Base-by-base conservation (phyloP, 1,139 yeast species). In the Casaregolazyma lundiana region DNA sequence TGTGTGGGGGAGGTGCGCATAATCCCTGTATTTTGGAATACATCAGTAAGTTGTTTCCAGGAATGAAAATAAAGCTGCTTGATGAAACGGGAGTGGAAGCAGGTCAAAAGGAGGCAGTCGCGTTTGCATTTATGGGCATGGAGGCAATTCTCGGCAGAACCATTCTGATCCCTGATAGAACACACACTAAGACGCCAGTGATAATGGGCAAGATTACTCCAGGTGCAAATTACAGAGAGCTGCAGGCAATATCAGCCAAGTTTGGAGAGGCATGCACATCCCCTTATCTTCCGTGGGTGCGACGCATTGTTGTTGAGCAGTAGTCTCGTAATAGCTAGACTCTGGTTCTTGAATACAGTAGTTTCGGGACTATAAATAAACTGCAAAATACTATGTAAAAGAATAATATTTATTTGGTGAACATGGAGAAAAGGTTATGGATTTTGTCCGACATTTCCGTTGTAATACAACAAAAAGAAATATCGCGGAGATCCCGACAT, bases 51-150 rank as follows among this genome's bases (percentile, higher is more conserved):
- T 32, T 41, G 6, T 52, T 53, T 38, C 55, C 56, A 11, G 41
- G 45, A 9, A 38, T 48, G 49, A 46, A 50, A 35, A 47, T 52
- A 22, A 22, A 41, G 16, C 45, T 46, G 40, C 47, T 52, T 13
- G 50, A 49, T 11, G 35, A 43, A 3, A 43, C 52, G 16, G 54
- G 54, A n/a, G 43, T 52, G 13, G 48, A 44, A 8, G 53, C 47
- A 9, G 51, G 52, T 7, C 54, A 54, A 6, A 52, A 52, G 36
- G 55, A 52, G 37, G 54, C 55, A 1, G 51, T 52, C 17, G 51
- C 55, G 11, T 52, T 52, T 44, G 55, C 55, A 38, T 52, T 52
- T 34, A 54, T 51, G 41, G 55, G 55, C 8, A 46, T 52, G 53
- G 55, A 52, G 24, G 55, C 55, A 4, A 51, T 52, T 29, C 37